Conservation (phyloP, 306 rosid species). For the Hippophae gyantsensis region DNA sequence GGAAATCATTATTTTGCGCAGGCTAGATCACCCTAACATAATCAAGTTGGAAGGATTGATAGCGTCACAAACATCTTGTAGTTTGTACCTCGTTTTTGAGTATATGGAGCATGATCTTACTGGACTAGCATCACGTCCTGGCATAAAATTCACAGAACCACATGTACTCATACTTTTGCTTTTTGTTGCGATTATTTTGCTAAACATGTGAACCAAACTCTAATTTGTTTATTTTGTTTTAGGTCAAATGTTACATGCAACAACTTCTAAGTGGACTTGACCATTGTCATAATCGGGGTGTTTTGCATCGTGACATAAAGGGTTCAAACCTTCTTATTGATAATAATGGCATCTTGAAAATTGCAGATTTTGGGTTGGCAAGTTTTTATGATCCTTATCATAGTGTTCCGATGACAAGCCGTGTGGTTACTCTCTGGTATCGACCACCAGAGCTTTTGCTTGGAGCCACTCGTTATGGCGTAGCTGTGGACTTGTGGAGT, state of each 20-base stretch:
- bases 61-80: constrained; percentile 62
- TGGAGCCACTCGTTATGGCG: constrained; percentile 84
- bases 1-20: constrained; percentile 77
- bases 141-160: constrained; percentile 66
- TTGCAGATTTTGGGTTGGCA: constrained; percentile 95
- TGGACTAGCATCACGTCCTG: constrained; percentile 68
- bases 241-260: constrained; percentile 88
- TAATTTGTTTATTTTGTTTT: constrained; percentile 5
- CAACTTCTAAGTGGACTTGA: constrained; percentile 87
- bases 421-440: constrained; percentile 95
- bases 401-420: constrained; percentile 65
- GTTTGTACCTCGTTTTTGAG: constrained; percentile 84
- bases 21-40: constrained; percentile 85
- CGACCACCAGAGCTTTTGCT: constrained; percentile 95
- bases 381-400: constrained; percentile 57
- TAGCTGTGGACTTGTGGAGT: constrained; percentile 93
- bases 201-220: no score
- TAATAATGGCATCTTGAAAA: constrained; percentile 69
- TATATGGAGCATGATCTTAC: constrained; percentile 97
- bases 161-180: constrained; percentile 35
- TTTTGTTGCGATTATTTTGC: no score
- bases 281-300: constrained; percentile 80
- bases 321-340: constrained; percentile 91
- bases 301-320: constrained; percentile 96
- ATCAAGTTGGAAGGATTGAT: constrained; percentile 87